Conservation (phyloP, 192 early-diverging fungal species). For the Backusella liffmaniae region DNA sequence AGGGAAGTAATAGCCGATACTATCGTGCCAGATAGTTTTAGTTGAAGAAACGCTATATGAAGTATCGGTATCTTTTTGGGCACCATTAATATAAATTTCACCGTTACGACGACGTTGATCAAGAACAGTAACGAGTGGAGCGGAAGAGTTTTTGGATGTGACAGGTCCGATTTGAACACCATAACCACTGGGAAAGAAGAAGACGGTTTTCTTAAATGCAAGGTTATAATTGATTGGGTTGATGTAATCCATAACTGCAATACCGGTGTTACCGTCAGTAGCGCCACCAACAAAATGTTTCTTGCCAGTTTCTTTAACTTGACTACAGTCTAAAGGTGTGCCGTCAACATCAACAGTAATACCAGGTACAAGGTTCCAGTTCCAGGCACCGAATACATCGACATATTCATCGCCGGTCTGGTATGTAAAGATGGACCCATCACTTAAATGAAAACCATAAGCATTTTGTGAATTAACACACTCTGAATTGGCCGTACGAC, state of each 20-base stretch:
- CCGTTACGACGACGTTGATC: slow-evolving; percentile 26
- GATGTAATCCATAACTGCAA: slow-evolving; percentile 26
- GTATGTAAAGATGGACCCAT: slow-evolving; percentile 31
- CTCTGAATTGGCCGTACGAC: slow-evolving; percentile 25
- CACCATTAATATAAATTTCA: slow-evolving; percentile 14
- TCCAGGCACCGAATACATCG: slow-evolving; percentile 27
- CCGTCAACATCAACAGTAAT: slow-evolving; percentile 27
- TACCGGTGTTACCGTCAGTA: slow-evolving; percentile 17
- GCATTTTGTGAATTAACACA: slow-evolving; percentile 30
- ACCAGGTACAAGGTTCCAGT: slow-evolving; percentile 34
- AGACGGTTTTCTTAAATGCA: slow-evolving; percentile 19
- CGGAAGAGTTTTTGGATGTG: background rate
- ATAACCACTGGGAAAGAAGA: slow-evolving; percentile 27
- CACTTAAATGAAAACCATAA: slow-evolving; percentile 30
- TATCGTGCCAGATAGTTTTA: slow-evolving; percentile 22
- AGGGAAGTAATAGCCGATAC: slow-evolving; percentile 25
- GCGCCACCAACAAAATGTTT: slow-evolving; percentile 29
- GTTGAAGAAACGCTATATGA: background rate
- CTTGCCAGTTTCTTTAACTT: slow-evolving; percentile 8
- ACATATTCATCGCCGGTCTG: slow-evolving; percentile 30
- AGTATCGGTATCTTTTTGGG: background rate
- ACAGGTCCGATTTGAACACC: slow-evolving; percentile 18
- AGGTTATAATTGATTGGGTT: slow-evolving; percentile 17
- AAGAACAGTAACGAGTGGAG: slow-evolving; percentile 9
- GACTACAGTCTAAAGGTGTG: slow-evolving; percentile 9